Percentiles rank a stretch among this genome's conserved stretches.
These are phyloP conservation scores for Serendipita sp. DNA, from an alignment of 768 basidiomycete genomes.

Conservation along the genomic window DNA sequence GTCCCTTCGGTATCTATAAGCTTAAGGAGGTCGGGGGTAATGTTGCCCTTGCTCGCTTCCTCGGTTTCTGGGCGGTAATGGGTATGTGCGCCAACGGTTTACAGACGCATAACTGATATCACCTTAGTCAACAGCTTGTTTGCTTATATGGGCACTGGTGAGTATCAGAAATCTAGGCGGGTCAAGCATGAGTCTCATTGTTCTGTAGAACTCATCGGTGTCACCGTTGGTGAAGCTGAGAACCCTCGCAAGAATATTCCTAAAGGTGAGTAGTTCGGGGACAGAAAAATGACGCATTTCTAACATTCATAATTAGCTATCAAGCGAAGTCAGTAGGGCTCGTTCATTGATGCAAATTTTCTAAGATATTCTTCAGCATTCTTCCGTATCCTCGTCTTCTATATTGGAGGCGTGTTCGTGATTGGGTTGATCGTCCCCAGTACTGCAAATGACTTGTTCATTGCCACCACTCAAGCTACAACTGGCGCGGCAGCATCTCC, in stretches of 20 bases:
- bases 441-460: conserved; percentile 30
- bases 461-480: conserved; percentile 25
- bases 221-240: conserved; percentile 34
- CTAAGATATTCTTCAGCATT: conserved; percentile 11
- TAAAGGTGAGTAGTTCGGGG: conserved; percentile 13
- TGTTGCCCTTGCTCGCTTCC: conserved; percentile 36
- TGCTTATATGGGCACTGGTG: conserved; percentile 52
- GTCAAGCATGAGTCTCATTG: background rate
- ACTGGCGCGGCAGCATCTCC: conserved; percentile 51
- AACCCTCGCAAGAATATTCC: conserved; percentile 65
- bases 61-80: conserved; percentile 52
- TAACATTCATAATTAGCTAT: conserved; percentile 29
- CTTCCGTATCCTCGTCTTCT: conserved; percentile 38
- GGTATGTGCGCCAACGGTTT: background rate
- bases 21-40: conserved; percentile 15
- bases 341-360: background rate
- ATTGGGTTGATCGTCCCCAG: conserved; percentile 58
- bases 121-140: conserved; percentile 54
- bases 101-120: background rate
- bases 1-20: conserved; percentile 24
- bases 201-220: conserved; percentile 3
- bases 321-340: conserved; percentile 24
- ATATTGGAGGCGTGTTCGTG: conserved; percentile 51
- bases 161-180: conserved; percentile 33
- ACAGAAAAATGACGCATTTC: background rate